A percentile compares a stretch with the other conserved stretches of the same genome.
Conservation (phyloP, 2,329 filamentous ascomycete species). For the Penicillium sp. region DNA sequence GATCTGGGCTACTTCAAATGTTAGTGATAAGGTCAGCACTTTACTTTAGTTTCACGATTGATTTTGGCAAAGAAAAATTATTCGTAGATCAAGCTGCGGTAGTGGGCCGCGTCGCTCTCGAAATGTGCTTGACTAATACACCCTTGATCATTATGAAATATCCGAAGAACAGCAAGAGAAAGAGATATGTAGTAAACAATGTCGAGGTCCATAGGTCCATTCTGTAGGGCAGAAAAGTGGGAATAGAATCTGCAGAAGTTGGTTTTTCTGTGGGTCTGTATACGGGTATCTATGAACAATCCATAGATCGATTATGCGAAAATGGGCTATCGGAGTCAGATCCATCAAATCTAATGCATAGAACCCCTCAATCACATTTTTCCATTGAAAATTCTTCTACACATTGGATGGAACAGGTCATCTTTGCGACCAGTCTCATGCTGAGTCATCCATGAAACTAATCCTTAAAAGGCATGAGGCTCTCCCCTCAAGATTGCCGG, state of each 20-base stretch:
- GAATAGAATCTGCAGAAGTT: slow-evolving; percentile 27
- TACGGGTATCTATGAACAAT: not conserved
- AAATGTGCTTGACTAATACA: too few species aligned
- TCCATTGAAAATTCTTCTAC: not conserved
- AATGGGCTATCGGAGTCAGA: not conserved
- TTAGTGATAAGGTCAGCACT: too few species aligned
- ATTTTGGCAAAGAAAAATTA: too few species aligned
- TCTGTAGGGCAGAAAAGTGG: slow-evolving; percentile 37
- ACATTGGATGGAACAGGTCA: slow-evolving; percentile 1
- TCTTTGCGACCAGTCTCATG: slow-evolving; percentile 3
- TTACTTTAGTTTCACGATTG: too few species aligned
- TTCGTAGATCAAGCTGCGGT: too few species aligned
- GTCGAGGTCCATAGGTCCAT: too few species aligned
- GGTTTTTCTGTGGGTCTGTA: not conserved
- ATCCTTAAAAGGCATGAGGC: slow-evolving; percentile 9
- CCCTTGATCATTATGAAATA: too few species aligned
- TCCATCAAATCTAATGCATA: not conserved
- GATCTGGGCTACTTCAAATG: too few species aligned
- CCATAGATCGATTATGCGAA: not conserved
- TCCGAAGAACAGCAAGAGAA: too few species aligned
- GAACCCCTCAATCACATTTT: not conserved
- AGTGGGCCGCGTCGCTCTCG: too few species aligned
- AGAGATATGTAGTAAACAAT: too few species aligned
- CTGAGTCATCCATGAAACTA: slow-evolving; percentile 3
- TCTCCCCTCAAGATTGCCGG: not conserved